These are phyloP conservation scores for Syzygium jambos DNA, from an alignment of 345 rosid genomes.

Conservation along the genomic window DNA sequence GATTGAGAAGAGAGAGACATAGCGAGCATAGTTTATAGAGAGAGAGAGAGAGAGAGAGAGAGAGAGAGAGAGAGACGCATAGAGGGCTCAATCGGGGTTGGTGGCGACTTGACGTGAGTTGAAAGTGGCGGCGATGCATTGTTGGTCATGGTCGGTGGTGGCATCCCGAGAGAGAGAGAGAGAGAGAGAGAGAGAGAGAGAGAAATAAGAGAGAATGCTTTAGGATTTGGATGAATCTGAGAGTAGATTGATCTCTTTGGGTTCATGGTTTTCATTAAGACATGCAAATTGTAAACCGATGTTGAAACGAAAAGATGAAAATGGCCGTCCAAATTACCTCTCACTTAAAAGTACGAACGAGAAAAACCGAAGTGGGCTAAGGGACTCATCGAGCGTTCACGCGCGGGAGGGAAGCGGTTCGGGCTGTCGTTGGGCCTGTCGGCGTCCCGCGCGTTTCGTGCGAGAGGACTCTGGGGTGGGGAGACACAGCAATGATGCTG, in stretches of 20 bases:
- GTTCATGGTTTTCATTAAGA: not conserved
- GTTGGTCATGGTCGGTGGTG: rapidly evolving
- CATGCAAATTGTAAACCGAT: not conserved
- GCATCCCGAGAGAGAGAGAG: rapidly evolving
- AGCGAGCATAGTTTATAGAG: not conserved
- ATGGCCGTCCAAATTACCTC: not conserved
- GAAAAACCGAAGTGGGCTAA: not conserved
- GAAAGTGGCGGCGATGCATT: rapidly evolving
- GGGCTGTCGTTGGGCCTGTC: not conserved
- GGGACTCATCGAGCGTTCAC: not conserved
- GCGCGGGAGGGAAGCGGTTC: not conserved
- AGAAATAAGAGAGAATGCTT: too few species aligned
- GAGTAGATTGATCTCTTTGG: not conserved
- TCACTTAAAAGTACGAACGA: not conserved
- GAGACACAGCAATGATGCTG: not conserved
- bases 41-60: not conserved
- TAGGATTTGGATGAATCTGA: not conserved
- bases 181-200: too few species aligned
- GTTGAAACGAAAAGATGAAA: not conserved
- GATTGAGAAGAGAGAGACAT: not conserved
- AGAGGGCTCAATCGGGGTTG: rapidly evolving
- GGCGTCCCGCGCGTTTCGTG: not conserved
- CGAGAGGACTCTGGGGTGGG: not conserved
- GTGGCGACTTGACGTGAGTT: rapidly evolving
- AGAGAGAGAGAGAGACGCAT: not conserved